Conservation (phyloP, 1,139 yeast genomes). For the Saccharomycopsis hybrid region DNA sequence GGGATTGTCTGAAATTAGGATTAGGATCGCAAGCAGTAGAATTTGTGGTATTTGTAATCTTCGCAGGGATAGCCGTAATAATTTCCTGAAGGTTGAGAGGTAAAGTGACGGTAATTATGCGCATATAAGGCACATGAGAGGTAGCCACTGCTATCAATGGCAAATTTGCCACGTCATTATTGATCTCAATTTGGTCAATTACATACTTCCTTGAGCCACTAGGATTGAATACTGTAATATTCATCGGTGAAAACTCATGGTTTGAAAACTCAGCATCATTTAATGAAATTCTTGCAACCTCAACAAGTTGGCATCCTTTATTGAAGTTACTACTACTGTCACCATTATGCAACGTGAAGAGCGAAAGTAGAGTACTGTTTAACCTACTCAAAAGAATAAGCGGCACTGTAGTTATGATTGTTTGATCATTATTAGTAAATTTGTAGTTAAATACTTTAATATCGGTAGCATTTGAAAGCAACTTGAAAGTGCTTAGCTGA, state of each 20-base stretch:
- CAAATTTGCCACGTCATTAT: constrained; percentile 21
- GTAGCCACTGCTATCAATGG: constrained; percentile 53
- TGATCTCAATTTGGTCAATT: constrained; percentile 19
- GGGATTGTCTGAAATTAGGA: no score
- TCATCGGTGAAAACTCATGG: constrained; percentile 57
- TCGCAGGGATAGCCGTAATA: no score
- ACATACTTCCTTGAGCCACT: no score
- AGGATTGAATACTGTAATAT: constrained; percentile 31
- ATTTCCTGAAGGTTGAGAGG: constrained; percentile 27
- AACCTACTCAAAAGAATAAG: constrained; percentile 48
- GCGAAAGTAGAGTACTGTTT: constrained; percentile 54
- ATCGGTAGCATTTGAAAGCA: constrained; percentile 46
- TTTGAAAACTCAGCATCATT: constrained; percentile 74
- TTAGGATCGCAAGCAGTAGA: no score
- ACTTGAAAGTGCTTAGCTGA: constrained; percentile 32
- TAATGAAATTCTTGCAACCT: constrained; percentile 47
- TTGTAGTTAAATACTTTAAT: constrained; percentile 33
- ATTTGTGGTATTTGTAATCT: neutral
- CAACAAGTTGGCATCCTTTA: constrained; percentile 25
- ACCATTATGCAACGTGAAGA: constrained; percentile 34
- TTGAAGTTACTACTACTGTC: no score
- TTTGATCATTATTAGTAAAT: constrained; percentile 22
- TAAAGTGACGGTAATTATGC: constrained; percentile 48
- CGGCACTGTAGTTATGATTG: no score
- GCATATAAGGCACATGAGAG: constrained; percentile 70